Evolutionary conservation across 176 grass and related monocot species (phyloP), one percentile per base, ranked within the genome.

Genomic region (Chrysopogon serrulatus): DNA sequence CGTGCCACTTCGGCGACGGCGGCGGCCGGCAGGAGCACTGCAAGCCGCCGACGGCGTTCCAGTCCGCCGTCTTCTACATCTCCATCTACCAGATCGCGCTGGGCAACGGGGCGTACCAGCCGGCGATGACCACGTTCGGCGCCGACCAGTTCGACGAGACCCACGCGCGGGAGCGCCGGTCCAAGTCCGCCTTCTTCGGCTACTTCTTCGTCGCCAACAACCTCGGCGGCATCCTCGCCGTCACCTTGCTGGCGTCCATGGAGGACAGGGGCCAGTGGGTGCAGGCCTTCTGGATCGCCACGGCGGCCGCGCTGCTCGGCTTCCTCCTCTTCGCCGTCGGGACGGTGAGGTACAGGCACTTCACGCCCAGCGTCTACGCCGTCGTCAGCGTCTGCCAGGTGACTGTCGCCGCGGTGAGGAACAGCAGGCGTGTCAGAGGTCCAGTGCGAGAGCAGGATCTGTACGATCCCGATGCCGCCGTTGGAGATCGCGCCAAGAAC

Each of bases 151-250:
- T 93, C 32, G 88, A 93, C 40, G 87, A 84, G 68, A 56, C 80
- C 23, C 77, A 82, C 65, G 43, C 5, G 0, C 19, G 16, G 44
- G 91, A 93, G 48, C 54, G 61, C 15, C 65, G 73, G 10, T 93
- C 91, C 8, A 93, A 93, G 85, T 79, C 83, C n/a, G 62, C 87
- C 68, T 93, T 93, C 87, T 93, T 90, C 19, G 88, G 87, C 53
- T 93, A 93, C 51, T 90, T 93, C 77, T 93, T 87, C 54, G 82
- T 93, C 1, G 84, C 87, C 2, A 87, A 90, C 47, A 93, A 93
- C 77, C 69, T 93, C 3, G 91, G 91, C 31, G 87, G 84, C 74
- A 43, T 93, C 34, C 79, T 90, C 39, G 81, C 91, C 3, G 85
- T 87, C 82, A 90, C 84, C 45, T 27, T 64, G 14, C 48, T 93